Evolutionary conservation across 768 basidiomycete genomes (phyloP).

Genomic region (Russula sp.): DNA sequence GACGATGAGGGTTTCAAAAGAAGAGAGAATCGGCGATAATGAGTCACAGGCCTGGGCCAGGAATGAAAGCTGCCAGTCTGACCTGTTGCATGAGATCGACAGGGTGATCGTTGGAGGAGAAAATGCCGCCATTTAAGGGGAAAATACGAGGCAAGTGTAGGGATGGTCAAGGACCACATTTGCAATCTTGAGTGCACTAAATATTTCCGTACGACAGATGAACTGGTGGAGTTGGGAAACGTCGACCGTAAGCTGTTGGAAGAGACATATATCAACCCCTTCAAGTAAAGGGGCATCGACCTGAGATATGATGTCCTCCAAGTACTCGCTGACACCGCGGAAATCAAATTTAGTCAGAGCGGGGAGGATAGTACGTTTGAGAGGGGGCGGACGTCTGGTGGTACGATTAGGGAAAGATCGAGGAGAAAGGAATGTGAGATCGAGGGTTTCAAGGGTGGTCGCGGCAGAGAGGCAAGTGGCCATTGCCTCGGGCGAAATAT

Average conservation of each 20-base stretch:
- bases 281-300: not conserved
- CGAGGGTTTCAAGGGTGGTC: not conserved
- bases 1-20: not conserved
- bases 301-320: not conserved
- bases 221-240: not conserved
- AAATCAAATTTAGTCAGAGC: not conserved
- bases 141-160: too few species aligned
- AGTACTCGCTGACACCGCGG: not conserved
- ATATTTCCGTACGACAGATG: not conserved
- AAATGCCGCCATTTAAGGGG: too few species aligned
- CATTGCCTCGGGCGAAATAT: not conserved
- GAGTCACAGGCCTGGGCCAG: not conserved
- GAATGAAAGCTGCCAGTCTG: not conserved
- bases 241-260: not conserved
- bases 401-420: not conserved
- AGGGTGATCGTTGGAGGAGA: not conserved
- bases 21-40: not conserved
- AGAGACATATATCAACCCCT: not conserved
- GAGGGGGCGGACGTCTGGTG: not conserved
- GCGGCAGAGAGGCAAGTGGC: not conserved
- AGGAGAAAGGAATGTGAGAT: not conserved
- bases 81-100: not conserved
- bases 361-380: not conserved
- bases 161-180: not conserved
- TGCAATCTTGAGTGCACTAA: not conserved